A percentile compares a stretch with the other conserved stretches of the same genome.
Evolutionary conservation across 2,329 filamentous ascomycete genomes (phyloP).

Genomic region (Mycocentrospora acerina): DNA sequence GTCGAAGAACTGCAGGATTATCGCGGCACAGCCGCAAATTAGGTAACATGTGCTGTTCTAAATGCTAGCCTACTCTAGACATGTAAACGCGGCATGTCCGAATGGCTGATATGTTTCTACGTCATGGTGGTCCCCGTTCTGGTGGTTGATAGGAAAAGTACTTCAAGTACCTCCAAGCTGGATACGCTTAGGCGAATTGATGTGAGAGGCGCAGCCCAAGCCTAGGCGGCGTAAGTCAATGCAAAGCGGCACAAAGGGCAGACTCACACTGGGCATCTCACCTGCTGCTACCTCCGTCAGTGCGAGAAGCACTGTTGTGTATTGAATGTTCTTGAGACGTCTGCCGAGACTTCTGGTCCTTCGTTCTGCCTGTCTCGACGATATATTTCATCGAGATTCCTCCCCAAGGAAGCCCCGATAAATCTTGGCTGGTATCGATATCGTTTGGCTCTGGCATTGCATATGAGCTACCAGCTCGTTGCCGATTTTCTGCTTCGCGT

Average conservation of each 20-base stretch:
- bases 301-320: conserved; percentile 39
- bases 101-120: background rate
- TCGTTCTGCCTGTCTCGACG: conserved; percentile 47
- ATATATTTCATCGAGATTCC: conserved; percentile 62
- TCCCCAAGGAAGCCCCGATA: conserved; percentile 72
- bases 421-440: conserved; percentile 53
- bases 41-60: background rate
- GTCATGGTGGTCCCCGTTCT: conserved; percentile 1
- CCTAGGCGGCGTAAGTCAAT: conserved; percentile 31
- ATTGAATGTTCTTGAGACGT: conserved; percentile 45
- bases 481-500: conserved; percentile 63
- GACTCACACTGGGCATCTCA: conserved; percentile 38
- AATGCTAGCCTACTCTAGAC: background rate
- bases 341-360: conserved; percentile 47
- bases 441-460: conserved; percentile 61
- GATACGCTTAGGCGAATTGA: conserved; percentile 42
- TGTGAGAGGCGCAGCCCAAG: conserved; percentile 44
- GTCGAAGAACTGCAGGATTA: background rate
- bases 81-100: background rate
- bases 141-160: conserved; percentile 24
- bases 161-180: conserved; percentile 28
- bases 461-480: conserved; percentile 66
- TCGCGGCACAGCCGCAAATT: conserved; percentile 3
- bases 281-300: conserved; percentile 41
- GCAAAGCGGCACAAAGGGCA: conserved; percentile 13